A percentile compares a stretch with the other conserved stretches of the same genome.
phyloP scores from a whole-genome alignment of 2,329 filamentous ascomycete genomes.

The Colletotrichum agaves region DNA sequence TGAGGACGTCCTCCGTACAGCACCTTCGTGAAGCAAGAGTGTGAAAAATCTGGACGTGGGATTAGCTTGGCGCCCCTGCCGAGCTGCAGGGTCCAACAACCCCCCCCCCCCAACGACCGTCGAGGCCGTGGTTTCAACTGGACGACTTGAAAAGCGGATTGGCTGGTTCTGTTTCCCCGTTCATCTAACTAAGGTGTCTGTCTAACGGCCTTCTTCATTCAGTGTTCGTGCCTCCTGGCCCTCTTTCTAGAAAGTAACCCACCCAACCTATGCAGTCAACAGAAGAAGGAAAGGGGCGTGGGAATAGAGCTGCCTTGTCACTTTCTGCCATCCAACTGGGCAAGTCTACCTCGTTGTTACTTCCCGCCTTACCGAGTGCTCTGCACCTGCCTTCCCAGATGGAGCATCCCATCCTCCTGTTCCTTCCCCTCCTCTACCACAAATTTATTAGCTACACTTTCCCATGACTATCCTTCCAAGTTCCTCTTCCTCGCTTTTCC shows the following conservation, averaged over 20 bases:
- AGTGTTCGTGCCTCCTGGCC: background rate
- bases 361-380: conserved; percentile 3
- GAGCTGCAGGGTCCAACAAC: conserved; percentile 34
- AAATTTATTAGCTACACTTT: conserved; percentile 24
- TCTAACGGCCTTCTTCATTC: conserved; percentile 26
- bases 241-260: conserved; percentile 15
- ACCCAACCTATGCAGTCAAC: conserved; percentile 5
- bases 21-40: no score
- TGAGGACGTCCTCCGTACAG: background rate
- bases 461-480: conserved; percentile 4
- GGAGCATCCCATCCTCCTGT: conserved; percentile 17
- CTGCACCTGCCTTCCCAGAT: conserved; percentile 2
- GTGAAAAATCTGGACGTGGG: background rate
- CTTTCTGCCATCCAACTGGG: background rate
- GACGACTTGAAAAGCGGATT: conserved; percentile 26
- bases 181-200: conserved; percentile 32
- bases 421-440: conserved; percentile 3
- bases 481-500: background rate
- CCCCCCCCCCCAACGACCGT: conserved; percentile 1
- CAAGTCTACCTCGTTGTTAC: conserved; percentile 4
- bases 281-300: conserved; percentile 20
- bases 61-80: conserved; percentile 25
- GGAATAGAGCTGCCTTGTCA: conserved; percentile 17
- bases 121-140: conserved; percentile 34
- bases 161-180: conserved; percentile 25